Base-by-base conservation (phyloP, 2,329 filamentous ascomycete genomes). In the Metarhizium guizhouense region DNA sequence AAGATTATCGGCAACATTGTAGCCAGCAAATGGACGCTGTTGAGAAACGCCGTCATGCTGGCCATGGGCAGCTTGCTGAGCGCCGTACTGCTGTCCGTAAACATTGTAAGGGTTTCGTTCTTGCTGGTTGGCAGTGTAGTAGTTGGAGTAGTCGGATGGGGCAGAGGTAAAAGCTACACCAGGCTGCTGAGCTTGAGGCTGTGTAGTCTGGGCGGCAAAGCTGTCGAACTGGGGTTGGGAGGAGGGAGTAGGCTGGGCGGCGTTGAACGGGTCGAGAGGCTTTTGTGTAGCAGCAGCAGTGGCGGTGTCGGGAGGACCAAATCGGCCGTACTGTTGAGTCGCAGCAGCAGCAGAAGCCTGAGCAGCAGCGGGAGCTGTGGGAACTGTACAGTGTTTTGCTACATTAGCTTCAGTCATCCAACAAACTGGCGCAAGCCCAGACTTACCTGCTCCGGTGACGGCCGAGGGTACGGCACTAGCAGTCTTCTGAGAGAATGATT, bases 231-330 rank as follows among this genome's bases (percentile, higher is more conserved):
- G 86, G 57, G 67, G 73, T 59, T 78, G 75, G 47, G 74, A 68
- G 7, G 75, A 70, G 16, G 74, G 70, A 60, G 82, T 79, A 68
- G 91, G 89, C 68, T 95, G 90, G 29, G 51, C 56, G 25, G 52
- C 52, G 63, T 80, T 83, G 68, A 96, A 97, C 0, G 89, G 83
- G 68, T 96, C 93, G 71, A 91, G 92, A 2, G 87, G 83, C 76
- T 97, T 96, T 71, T 90, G 87, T 20, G 81, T 76, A 14, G 83
- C 74, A 29, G 55, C 57, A 10, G 79, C 72, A 55, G 78, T 72
- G 54, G 90, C 87, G 56, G 84, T 72, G 54, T 90, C 87, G 56
- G 84, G 85, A 38, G 79, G 86, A 52, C 79, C 82, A 65, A 86
- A 92, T 56, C 88, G 85, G 56, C 82, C 83, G 64, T 85, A 92